Evolutionary conservation across 129 eudicot species (phyloP), one percentile per base, ranked within the genome.

Genomic region (Smallanthus sonchifolius): DNA sequence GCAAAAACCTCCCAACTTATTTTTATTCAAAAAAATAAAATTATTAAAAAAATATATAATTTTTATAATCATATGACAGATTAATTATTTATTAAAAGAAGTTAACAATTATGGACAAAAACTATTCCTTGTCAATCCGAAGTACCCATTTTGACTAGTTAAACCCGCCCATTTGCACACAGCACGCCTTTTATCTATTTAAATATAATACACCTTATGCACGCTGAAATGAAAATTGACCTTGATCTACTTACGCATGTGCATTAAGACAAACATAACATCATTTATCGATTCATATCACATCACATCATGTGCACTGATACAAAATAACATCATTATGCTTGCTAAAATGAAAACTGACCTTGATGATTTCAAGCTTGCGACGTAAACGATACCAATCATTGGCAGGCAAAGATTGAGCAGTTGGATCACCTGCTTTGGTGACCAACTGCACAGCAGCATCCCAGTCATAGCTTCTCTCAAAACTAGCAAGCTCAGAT

Each of bases 321-420:
- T 40, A 66, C 35, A 19, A 30, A 48, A 57, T 57, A 17, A 49
- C 24, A 48, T 24, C 7, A 28, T 40, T 28, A 30, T 32, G 16
- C 16, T 34, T 3, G 30, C 48, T 75, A 19, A 15, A 14, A 52
- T 14, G 11, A 10, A 81, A 78, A 44, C 78, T 42, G 43, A 94
- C 98, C 97, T 83, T 88, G 61, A 94, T 80, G 44, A 94, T 86
- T 83, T 94, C 98, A 78, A 94, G 89, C 69, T 86, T 90, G 68
- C 98, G 97, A 14, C 91, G 92, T 40, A 94, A 75, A 17, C 98
- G 89, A 55, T 94, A 94, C 98, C 98, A 94, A 79, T 94, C 91
- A 83, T 94, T 94, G 55, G 86, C 82, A 48, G 97, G 84, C 67
- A 94, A 80, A 78, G 96, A 88, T 52, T 68, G 83, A 80, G 94